Conservation (phyloP, 2,329 filamentous ascomycete genomes). For the Colletotrichum kahawae region DNA sequence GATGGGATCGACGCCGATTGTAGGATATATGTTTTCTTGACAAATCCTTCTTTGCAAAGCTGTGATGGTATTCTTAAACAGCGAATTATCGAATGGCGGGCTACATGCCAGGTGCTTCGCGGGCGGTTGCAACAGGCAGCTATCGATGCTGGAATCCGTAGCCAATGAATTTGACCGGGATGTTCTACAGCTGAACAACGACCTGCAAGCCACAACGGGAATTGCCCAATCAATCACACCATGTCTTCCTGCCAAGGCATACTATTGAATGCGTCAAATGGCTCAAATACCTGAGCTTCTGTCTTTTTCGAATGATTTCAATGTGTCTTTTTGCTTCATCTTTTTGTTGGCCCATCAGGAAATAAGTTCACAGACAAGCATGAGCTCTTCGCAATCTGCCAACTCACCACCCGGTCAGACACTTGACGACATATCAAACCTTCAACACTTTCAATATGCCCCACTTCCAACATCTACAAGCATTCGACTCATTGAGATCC, state of each 20-base stretch:
- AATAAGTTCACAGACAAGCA: neutral
- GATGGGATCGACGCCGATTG: neutral
- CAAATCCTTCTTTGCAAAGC: neutral
- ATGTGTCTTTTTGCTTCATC: neutral
- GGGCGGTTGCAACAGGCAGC: neutral
- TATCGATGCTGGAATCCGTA: neutral
- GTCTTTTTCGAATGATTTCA: fast-evolving
- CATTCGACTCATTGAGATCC: neutral
- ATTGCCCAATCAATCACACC: neutral
- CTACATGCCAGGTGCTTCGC: neutral
- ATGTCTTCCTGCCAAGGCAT: neutral
- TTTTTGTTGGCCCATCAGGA: fast-evolving
- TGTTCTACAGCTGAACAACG: neutral
- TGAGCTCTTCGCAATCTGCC: neutral
- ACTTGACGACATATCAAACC: neutral
- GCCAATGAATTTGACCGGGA: neutral
- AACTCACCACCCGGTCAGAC: neutral
- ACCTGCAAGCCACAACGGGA: neutral
- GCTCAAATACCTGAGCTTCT: neutral
- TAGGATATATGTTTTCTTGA: fast-evolving
- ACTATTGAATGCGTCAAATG: neutral
- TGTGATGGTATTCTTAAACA: neutral
- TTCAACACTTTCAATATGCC: neutral
- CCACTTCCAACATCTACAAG: neutral
- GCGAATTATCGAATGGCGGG: fast-evolving